A percentile compares a stretch with the other conserved stretches of the same genome.
Evolutionary conservation across 257 asterid species (phyloP).

Genomic region (Linaria vulgaris): DNA sequence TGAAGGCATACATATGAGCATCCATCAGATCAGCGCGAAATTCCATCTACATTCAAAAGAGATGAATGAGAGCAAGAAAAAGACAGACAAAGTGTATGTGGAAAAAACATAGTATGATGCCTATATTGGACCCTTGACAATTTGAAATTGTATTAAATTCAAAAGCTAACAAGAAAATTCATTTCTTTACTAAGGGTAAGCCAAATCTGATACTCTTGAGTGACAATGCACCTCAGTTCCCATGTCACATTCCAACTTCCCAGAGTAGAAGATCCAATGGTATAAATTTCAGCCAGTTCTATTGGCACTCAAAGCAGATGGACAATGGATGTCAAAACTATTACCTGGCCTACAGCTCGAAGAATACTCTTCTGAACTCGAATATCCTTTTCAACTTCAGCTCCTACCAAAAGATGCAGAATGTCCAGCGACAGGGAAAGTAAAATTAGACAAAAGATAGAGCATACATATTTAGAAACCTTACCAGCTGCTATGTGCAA

Average conservation of each 20-base stretch:
- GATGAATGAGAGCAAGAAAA: conserved; percentile 20
- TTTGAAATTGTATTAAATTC: not conserved
- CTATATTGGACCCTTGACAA: conserved; percentile 16
- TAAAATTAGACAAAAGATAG: conserved; percentile 17
- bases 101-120: not conserved
- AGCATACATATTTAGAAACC: conserved; percentile 28
- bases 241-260: conserved; percentile 20
- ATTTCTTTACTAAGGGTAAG: conserved; percentile 7
- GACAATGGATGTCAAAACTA: conserved; percentile 19
- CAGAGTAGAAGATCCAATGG: conserved; percentile 19
- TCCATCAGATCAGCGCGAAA: conserved; percentile 94
- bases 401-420: conserved; percentile 51
- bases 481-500: conserved; percentile 91
- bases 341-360: conserved; percentile 88
- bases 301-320: not conserved
- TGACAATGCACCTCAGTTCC: conserved; percentile 2
- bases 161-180: conserved; percentile 5
- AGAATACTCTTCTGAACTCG: conserved; percentile 87
- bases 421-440: conserved; percentile 23
- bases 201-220: conserved; percentile 11
- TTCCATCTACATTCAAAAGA: conserved; percentile 68
- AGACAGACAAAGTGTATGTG: not conserved
- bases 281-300: not conserved
- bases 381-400: conserved; percentile 76
- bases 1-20: conserved; percentile 97